Conservation (phyloP, 1,284 basidiomycete species). For the Malassezia caprae region DNA sequence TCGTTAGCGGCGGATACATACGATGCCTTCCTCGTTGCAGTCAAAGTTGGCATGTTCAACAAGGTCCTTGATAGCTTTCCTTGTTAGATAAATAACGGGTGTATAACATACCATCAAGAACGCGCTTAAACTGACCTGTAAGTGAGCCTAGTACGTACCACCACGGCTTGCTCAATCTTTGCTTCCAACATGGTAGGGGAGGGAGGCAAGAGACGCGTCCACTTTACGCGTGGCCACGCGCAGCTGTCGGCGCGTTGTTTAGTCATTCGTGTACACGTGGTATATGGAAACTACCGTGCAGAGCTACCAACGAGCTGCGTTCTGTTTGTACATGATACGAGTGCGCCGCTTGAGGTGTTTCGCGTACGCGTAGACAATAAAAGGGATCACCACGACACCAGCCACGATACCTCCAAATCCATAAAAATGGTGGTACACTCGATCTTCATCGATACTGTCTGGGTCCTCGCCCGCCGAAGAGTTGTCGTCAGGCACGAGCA, state of each 20-base stretch:
- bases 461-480: not conserved
- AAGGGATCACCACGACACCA: not conserved
- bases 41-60: slow-evolving; percentile 97
- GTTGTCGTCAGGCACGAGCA: slow-evolving; percentile 27
- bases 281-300: not conserved
- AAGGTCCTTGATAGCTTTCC: slow-evolving; percentile 79
- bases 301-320: not conserved
- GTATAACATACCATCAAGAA: slow-evolving; percentile 14
- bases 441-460: not conserved
- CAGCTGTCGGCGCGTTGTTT: not conserved
- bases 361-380: slow-evolving; percentile 3
- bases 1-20: slow-evolving; percentile 50
- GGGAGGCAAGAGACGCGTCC: not conserved
- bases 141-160: slow-evolving; percentile 7
- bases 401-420: slow-evolving; percentile 5
- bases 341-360: not conserved
- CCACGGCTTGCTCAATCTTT: slow-evolving; percentile 19
- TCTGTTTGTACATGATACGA: not conserved
- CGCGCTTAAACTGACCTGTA: slow-evolving; percentile 15
- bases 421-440: not conserved
- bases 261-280: slow-evolving; percentile 7
- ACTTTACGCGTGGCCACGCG: slow-evolving; percentile 3
- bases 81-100: not conserved
- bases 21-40: slow-evolving; percentile 85
- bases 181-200: slow-evolving; percentile 15